A percentile compares a stretch with the other conserved stretches of the same genome.
Conservation (phyloP, 2,329 filamentous ascomycete genomes). For the Aureobasidium sp. region DNA sequence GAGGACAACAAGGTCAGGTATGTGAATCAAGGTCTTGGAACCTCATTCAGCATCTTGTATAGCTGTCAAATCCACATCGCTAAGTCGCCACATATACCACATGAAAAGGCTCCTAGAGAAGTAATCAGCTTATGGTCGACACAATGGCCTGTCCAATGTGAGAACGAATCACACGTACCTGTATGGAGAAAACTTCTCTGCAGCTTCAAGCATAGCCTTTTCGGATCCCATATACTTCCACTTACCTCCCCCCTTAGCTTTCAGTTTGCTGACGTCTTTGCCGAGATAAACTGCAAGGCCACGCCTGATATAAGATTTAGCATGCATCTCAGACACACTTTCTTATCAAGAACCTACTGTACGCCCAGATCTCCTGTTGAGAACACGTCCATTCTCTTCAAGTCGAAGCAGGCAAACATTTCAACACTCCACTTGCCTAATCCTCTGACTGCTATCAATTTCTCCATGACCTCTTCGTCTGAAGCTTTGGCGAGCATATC, state of each 20-base stretch:
- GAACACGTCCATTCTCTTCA: slow-evolving; percentile 93
- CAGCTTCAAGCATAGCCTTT: slow-evolving; percentile 79
- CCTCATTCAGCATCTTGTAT: slow-evolving; percentile 26
- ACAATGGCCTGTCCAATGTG: neutral
- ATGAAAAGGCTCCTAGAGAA: slow-evolving; percentile 70
- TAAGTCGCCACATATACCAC: slow-evolving; percentile 97
- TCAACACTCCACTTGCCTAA: slow-evolving; percentile 88
- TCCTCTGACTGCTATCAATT: slow-evolving; percentile 76
- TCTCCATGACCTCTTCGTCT: slow-evolving; percentile 80
- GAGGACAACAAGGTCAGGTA: no score
- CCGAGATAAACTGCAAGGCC: slow-evolving; percentile 88
- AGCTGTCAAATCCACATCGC: slow-evolving; percentile 58
- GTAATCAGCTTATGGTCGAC: slow-evolving; percentile 18
- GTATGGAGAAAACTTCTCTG: slow-evolving; percentile 76
- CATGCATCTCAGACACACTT: neutral
- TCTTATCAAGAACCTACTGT: slow-evolving; percentile 49
- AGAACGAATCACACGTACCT: slow-evolving; percentile 38
- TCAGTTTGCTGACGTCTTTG: slow-evolving; percentile 75
- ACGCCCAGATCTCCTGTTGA: slow-evolving; percentile 87
- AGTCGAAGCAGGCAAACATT: slow-evolving; percentile 96
- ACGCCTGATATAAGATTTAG: slow-evolving; percentile 40
- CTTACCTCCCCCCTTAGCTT: slow-evolving; percentile 71
- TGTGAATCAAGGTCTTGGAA: neutral
- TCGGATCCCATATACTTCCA: slow-evolving; percentile 94
- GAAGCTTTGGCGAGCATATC: slow-evolving; percentile 67